Conservation (phyloP, 768 basidiomycete species). For the Leccinum incarnatum region DNA sequence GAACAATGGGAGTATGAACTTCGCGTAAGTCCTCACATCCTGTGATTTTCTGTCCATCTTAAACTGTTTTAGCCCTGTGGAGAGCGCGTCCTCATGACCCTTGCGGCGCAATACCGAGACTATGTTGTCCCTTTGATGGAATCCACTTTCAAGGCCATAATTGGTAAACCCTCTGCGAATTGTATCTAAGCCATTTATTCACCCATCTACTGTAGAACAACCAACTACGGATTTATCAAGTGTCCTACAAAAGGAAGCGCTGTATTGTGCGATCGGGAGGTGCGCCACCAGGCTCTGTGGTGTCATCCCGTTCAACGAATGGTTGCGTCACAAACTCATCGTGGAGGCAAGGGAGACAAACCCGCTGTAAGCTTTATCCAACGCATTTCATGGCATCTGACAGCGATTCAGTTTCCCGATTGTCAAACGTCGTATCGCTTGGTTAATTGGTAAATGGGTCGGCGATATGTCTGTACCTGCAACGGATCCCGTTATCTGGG, state of each 20-base stretch:
- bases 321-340: constrained; percentile 60
- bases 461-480: constrained; percentile 60
- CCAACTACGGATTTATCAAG: constrained; percentile 51
- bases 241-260: constrained; percentile 77
- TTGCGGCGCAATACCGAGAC: constrained; percentile 66
- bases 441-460: constrained; percentile 91
- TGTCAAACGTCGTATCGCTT: constrained; percentile 92
- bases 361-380: constrained; percentile 44
- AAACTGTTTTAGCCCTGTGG: constrained; percentile 69
- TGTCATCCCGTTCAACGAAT: constrained; percentile 64
- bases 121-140: constrained; percentile 67
- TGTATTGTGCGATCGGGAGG: constrained; percentile 88
- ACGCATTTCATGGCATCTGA: constrained; percentile 5
- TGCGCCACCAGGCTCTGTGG: constrained; percentile 64
- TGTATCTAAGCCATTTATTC: neutral
- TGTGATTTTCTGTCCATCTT: neutral
- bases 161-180: constrained; percentile 40
- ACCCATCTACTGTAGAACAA: constrained; percentile 33
- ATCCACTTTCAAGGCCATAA: constrained; percentile 56
- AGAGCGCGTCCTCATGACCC: constrained; percentile 84
- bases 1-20: constrained; percentile 95
- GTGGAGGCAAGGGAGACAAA: constrained; percentile 59
- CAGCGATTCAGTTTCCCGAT: constrained; percentile 67
- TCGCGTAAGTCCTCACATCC: constrained; percentile 52
- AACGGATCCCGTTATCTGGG: constrained; percentile 70